A percentile compares a stretch with the other conserved stretches of the same genome.
Evolutionary conservation across 345 rosid species (phyloP).

Genomic region (Toxicodendron radicans): DNA sequence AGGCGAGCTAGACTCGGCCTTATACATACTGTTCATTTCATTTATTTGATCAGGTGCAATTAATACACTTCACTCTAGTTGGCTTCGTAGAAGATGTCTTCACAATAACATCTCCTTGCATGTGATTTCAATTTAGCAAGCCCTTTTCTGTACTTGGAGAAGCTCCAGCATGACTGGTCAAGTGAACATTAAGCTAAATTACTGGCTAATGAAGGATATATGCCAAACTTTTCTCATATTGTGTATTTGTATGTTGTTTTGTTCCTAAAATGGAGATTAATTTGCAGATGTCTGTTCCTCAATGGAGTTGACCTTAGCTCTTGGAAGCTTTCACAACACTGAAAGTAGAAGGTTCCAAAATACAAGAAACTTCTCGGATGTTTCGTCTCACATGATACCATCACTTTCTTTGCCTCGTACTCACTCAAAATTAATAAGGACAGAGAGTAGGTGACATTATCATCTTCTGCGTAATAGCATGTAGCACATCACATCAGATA

Average conservation of each 20-base stretch:
- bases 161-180: no score
- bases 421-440: not conserved
- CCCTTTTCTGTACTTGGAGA: not conserved
- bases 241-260: not conserved
- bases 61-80: not conserved
- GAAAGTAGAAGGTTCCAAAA: conserved; percentile 15
- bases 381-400: not conserved
- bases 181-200: not conserved
- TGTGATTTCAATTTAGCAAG: not conserved
- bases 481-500: not conserved
- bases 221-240: not conserved
- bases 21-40: no score
- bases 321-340: not conserved
- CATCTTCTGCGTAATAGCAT: not conserved
- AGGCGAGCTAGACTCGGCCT: no score
- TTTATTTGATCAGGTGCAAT: no score
- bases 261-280: not conserved
- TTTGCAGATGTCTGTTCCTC: not conserved
- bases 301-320: not conserved
- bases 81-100: conserved; percentile 15
- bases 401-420: not conserved
- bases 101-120: not conserved
- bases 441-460: not conserved
- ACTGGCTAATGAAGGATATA: not conserved
- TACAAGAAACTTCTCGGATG: conserved; percentile 17